Conservation (phyloP, 1,139 yeast genomes). For the Tardiomyces depauwii region DNA sequence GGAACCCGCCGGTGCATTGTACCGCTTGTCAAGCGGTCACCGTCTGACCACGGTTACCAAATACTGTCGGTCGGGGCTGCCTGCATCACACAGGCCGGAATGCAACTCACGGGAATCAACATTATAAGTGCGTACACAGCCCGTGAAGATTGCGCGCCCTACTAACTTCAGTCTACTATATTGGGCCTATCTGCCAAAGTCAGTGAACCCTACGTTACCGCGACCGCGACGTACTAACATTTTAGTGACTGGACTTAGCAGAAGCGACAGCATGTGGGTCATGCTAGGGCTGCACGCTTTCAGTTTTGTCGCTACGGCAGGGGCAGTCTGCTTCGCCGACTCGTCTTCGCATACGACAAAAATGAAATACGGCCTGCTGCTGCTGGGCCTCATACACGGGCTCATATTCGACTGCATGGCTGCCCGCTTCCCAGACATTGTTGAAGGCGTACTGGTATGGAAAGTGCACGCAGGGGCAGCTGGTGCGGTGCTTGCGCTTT, state of each 20-base stretch:
- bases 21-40: too few relatives aligned
- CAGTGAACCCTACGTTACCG: not conserved
- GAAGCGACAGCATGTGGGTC: not conserved
- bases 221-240: not conserved
- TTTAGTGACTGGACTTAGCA: not conserved
- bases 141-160: too few relatives aligned
- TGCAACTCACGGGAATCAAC: not conserved
- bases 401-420: not conserved
- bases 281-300: not conserved
- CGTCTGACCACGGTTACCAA: too few relatives aligned
- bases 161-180: not conserved
- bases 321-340: not conserved
- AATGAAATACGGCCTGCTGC: not conserved
- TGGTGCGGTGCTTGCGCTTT: not conserved
- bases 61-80: not conserved
- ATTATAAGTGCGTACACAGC: not conserved
- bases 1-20: too few relatives aligned
- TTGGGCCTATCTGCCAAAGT: not conserved
- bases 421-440: not conserved
- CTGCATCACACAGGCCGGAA: not conserved
- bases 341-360: not conserved
- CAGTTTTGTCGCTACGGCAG: not conserved
- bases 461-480: not conserved
- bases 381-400: not conserved
- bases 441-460: not conserved